Evolutionary conservation across 441 rosid species (phyloP), one percentile per base, ranked within the genome.

Genomic region (Populus hybrid): DNA sequence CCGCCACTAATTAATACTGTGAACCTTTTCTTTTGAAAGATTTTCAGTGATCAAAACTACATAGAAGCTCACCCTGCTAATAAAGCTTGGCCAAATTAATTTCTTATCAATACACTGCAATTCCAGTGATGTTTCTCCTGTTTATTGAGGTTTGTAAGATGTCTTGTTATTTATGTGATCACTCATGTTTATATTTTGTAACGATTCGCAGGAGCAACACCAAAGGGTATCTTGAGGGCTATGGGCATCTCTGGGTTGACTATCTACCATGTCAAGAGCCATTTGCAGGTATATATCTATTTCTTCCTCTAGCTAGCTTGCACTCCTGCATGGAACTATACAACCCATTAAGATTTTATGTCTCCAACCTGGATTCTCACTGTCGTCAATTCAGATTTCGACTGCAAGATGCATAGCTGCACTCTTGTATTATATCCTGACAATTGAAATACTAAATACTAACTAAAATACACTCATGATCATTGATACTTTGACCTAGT

Each of bases 221-320:
- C 93, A 0, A 91, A 84, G 82, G 93, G 93, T 26, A 87, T 91
- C 24, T 78, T 89, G 82, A 91, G 79, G 84, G 85, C 88, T 71
- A 89, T 89, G 95, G 69, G 67, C 68, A 69, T 81, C 42, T 77
- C 71, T 30, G 88, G 87, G 54, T 83, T 91, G 38, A 87, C 90
- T 14, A 89, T 91, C 80, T 91, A 83, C 84, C 92, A 89, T 82
- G 88, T 91, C 80, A 91, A 91, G 83, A 91, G 93, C 83, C 92
- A 91, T 76, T 81, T 91, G 77, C 93, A 90, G 91, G 93, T 86
- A 40, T 40, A 0, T 10, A 74, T 36, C 30, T 70, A 63, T 74
- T 63, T 65, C 73, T 78, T 26, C 63, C 66, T 26, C 2, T 72
- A 7, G 18, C 36, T 61, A 46, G 57, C 6, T 46, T 46, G 57